Percentiles rank a stretch among this genome's conserved stretches.
These are phyloP conservation scores for Lentinula detonsa DNA, from an alignment of 768 basidiomycete genomes.

Conservation along the genomic window DNA sequence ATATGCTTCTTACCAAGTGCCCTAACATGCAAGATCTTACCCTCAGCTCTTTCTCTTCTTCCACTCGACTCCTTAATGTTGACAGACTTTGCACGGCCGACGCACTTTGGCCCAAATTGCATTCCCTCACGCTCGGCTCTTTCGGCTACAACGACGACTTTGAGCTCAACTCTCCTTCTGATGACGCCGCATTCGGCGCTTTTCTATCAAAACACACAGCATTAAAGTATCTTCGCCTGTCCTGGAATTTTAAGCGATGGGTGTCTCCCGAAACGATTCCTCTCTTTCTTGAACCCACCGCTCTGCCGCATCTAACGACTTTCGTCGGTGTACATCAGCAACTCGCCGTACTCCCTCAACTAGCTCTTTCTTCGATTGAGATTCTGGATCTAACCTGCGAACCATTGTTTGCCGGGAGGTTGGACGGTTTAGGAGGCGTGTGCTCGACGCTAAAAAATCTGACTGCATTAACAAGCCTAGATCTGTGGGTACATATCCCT, in stretches of 20 bases:
- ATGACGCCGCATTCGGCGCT: conserved; percentile 19
- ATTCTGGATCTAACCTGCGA: conserved; percentile 45
- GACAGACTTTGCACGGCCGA: conserved; percentile 20
- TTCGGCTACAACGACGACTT: conserved; percentile 46
- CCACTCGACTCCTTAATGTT: conserved; percentile 37
- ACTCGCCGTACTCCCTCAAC: conserved; percentile 31
- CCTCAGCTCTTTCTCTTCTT: conserved; percentile 44
- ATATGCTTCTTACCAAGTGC: conserved; percentile 40
- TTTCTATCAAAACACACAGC: conserved; percentile 33
- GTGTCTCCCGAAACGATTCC: conserved; percentile 35
- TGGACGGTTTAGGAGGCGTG: conserved; percentile 25
- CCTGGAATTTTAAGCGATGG: conserved; percentile 49
- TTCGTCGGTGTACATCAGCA: conserved; percentile 46
- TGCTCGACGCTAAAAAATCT: conserved; percentile 28
- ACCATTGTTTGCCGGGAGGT: conserved; percentile 33
- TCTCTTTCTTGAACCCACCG: conserved; percentile 21
- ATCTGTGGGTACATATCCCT: conserved; percentile 37
- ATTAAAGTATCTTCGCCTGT: conserved; percentile 36
- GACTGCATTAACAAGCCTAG: conserved; percentile 32
- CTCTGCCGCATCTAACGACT: conserved; percentile 31
- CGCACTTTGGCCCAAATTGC: conserved; percentile 29
- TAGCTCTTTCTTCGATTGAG: conserved; percentile 22
- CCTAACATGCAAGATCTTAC: conserved; percentile 44
- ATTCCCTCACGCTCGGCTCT: conserved; percentile 40
- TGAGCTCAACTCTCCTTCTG: conserved; percentile 25